These are phyloP conservation scores for Tolypocladium amazonense DNA, from an alignment of 2,329 filamentous ascomycete species.

Conservation along the genomic window DNA sequence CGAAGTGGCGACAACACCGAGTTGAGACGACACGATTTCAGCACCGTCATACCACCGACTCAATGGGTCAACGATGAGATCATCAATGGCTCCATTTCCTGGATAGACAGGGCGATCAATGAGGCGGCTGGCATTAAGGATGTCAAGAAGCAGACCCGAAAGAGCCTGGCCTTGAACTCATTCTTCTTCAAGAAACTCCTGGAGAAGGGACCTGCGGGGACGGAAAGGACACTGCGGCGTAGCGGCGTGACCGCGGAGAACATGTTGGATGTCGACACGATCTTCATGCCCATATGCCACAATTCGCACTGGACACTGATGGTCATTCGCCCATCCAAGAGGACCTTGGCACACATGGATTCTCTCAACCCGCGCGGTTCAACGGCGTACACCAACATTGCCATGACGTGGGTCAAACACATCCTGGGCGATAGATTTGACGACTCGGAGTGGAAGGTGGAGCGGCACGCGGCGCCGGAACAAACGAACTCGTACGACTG, in stretches of 20 bases:
- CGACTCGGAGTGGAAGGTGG: constrained; percentile 47
- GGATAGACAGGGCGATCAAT: constrained; percentile 50
- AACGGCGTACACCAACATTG: constrained; percentile 26
- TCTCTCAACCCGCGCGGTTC: constrained; percentile 40
- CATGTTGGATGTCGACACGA: constrained; percentile 52
- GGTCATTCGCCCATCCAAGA: constrained; percentile 50
- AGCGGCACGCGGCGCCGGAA: constrained; percentile 35
- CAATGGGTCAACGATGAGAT: constrained; percentile 71
- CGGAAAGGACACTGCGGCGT: constrained; percentile 46
- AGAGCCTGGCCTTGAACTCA: constrained; percentile 52
- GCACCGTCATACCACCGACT: constrained; percentile 42
- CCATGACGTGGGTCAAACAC: constrained; percentile 44
- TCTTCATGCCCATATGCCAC: constrained; percentile 60
- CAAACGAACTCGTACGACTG: constrained; percentile 66
- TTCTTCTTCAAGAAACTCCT: constrained; percentile 52
- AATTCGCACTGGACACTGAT: constrained; percentile 61
- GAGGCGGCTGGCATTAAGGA: constrained; percentile 40
- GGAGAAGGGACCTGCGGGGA: constrained; percentile 33
- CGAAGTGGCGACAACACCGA: constrained; percentile 38
- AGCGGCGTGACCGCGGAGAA: constrained; percentile 47
- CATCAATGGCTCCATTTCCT: constrained; percentile 55
- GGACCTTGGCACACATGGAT: constrained; percentile 59
- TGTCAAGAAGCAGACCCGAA: constrained; percentile 36
- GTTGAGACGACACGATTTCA: constrained; percentile 48
- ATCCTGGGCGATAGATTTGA: constrained; percentile 44